These are phyloP conservation scores for Myxozyma udenii DNA, from an alignment of 805 yeast species.

Conservation along the genomic window DNA sequence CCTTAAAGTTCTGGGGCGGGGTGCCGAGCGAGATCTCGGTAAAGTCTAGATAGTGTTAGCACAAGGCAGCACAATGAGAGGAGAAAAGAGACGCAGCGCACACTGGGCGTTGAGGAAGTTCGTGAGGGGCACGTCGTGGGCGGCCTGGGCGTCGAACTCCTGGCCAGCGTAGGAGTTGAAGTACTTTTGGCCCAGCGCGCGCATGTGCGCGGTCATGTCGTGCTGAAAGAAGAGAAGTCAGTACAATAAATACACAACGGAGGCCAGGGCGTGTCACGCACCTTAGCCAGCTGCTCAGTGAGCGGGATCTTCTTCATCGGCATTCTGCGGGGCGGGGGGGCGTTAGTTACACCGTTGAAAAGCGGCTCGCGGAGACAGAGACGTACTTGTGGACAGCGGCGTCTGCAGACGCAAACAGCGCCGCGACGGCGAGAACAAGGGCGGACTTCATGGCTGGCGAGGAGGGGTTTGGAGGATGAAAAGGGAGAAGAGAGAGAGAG, in stretches of 20 bases:
- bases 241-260: not conserved
- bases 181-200: constrained; percentile 61
- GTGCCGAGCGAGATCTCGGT: constrained; percentile 89
- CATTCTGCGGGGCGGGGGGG: too few species aligned
- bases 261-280: constrained; percentile 16
- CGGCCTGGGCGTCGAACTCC: constrained; percentile 36
- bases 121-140: constrained; percentile 77
- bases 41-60: constrained; percentile 48
- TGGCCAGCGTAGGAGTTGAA: constrained; percentile 45
- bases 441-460: not conserved
- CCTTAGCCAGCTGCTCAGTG: constrained; percentile 54
- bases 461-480: not conserved
- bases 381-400: constrained; percentile 38
- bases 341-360: not conserved
- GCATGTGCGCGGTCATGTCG: constrained; percentile 43
- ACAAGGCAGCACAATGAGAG: not conserved
- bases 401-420: constrained; percentile 8
- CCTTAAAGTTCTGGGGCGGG: constrained; percentile 93
- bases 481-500: not conserved
- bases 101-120: constrained; percentile 89
- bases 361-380: not conserved
- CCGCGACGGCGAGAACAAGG: too few species aligned
- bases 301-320: constrained; percentile 57
- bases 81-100: not conserved
- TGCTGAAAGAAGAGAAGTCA: constrained; percentile 2